Percentiles rank a stretch among this genome's conserved stretches.
These are phyloP conservation scores for Diddensiella transvaalensis DNA, from an alignment of 805 yeast genomes.

Conservation along the genomic window DNA sequence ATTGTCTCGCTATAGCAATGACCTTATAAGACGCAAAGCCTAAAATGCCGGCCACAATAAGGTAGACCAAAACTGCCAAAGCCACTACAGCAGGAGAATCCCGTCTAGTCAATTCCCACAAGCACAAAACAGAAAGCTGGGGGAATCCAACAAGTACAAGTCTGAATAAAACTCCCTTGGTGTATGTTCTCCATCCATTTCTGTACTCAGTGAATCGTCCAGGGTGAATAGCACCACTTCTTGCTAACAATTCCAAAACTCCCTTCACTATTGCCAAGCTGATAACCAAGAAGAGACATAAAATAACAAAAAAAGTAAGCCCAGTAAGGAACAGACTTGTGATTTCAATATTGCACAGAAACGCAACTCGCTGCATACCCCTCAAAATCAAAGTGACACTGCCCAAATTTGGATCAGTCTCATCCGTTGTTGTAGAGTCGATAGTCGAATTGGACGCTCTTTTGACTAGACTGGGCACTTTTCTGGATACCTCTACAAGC, in stretches of 20 bases:
- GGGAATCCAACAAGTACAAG: slow-evolving; percentile 82
- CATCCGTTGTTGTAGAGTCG: slow-evolving; percentile 38
- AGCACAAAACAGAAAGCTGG: slow-evolving; percentile 71
- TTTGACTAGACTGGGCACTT: slow-evolving; percentile 5
- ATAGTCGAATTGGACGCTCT: slow-evolving; percentile 15
- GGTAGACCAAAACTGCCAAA: slow-evolving; percentile 68
- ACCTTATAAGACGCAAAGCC: slow-evolving; percentile 72
- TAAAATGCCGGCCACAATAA: slow-evolving; percentile 56
- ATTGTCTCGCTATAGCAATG: slow-evolving; percentile 67
- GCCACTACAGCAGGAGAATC: slow-evolving; percentile 83
- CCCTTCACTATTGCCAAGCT: slow-evolving; percentile 59
- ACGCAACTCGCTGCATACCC: slow-evolving; percentile 92
- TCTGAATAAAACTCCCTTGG: slow-evolving; percentile 86
- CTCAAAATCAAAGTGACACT: slow-evolving; percentile 75
- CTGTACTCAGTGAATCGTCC: slow-evolving; percentile 74
- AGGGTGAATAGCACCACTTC: slow-evolving; percentile 54
- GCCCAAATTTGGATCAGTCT: slow-evolving; percentile 54
- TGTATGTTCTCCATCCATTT: slow-evolving; percentile 74
- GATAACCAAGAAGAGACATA: slow-evolving; percentile 59
- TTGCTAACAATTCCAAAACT: slow-evolving; percentile 59
- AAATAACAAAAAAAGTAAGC: slow-evolving; percentile 73
- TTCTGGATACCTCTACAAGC: slow-evolving; percentile 4
- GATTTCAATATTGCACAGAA: slow-evolving; percentile 76
- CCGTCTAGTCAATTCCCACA: slow-evolving; percentile 84
- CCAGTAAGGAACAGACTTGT: slow-evolving; percentile 85